Evolutionary conservation across 1,139 yeast genomes (phyloP).

Genomic region (Diutina sp.): DNA sequence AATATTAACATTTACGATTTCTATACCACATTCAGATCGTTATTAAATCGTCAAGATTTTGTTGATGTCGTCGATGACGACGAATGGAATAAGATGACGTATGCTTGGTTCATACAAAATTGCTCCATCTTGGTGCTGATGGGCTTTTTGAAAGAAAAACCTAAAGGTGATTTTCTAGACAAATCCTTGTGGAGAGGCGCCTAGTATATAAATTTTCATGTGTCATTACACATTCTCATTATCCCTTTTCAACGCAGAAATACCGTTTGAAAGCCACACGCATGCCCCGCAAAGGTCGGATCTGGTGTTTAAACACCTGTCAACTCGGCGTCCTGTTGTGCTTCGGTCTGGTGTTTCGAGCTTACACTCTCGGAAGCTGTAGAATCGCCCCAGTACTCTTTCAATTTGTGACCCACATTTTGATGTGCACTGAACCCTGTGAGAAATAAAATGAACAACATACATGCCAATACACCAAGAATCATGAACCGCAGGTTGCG

Average conservation of each 20-base stretch:
- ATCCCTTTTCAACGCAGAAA: neutral
- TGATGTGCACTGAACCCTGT: neutral
- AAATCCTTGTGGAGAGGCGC: conserved; percentile 24
- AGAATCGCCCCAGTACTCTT: neutral
- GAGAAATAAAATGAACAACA: neutral
- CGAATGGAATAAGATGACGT: conserved; percentile 18
- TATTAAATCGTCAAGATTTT: neutral
- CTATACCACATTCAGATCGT: conserved; percentile 44
- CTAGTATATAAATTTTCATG: neutral
- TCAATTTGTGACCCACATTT: neutral
- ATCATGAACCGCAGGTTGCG: neutral
- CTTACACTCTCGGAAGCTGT: neutral
- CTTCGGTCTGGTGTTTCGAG: neutral
- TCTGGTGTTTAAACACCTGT: neutral
- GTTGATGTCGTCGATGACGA: conserved; percentile 3
- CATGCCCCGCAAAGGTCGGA: too few relatives aligned
- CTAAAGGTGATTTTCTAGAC: conserved; percentile 33
- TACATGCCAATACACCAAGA: neutral
- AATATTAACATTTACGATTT: conserved; percentile 68
- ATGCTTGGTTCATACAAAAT: conserved; percentile 30
- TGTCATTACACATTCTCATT: neutral
- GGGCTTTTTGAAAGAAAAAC: conserved; percentile 29
- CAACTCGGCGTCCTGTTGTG: neutral
- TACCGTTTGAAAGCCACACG: too few relatives aligned
- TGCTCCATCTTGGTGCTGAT: conserved; percentile 27